phyloP scores from a whole-genome alignment of 345 rosid species.

The Eucalyptus tenuipes region DNA sequence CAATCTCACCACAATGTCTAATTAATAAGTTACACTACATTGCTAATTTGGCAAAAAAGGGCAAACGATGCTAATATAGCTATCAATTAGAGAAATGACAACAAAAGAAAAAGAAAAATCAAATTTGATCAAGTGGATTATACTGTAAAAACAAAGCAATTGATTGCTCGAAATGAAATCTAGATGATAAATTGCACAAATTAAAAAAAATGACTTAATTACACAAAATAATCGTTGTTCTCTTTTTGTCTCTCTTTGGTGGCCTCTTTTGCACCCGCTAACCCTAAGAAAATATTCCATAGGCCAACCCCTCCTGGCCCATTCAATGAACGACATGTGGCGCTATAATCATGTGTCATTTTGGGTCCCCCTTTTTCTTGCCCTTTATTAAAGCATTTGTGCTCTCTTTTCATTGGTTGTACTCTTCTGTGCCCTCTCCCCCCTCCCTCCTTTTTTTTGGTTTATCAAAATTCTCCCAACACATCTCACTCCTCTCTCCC shows the following conservation, averaged over 20 bases:
- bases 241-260: neutral
- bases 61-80: rapidly evolving
- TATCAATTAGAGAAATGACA: neutral
- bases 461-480: neutral
- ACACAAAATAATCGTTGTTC: no score
- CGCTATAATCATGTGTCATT: neutral
- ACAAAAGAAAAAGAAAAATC: neutral
- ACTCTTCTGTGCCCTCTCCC: no score
- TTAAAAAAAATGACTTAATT: neutral
- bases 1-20: neutral
- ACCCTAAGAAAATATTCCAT: neutral
- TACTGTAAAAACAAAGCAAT: neutral
- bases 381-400: neutral
- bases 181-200: neutral
- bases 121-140: neutral
- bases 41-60: neutral
- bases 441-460: neutral
- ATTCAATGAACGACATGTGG: neutral
- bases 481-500: neutral
- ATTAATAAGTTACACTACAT: neutral
- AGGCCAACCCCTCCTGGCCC: neutral
- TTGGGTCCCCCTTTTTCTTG: neutral
- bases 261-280: neutral
- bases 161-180: neutral
- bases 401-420: no score